Percentiles rank a stretch among this genome's conserved stretches.
These are phyloP conservation scores for Penicillium canariense DNA, from an alignment of 495 filamentous ascomycete genomes.

Conservation along the genomic window DNA sequence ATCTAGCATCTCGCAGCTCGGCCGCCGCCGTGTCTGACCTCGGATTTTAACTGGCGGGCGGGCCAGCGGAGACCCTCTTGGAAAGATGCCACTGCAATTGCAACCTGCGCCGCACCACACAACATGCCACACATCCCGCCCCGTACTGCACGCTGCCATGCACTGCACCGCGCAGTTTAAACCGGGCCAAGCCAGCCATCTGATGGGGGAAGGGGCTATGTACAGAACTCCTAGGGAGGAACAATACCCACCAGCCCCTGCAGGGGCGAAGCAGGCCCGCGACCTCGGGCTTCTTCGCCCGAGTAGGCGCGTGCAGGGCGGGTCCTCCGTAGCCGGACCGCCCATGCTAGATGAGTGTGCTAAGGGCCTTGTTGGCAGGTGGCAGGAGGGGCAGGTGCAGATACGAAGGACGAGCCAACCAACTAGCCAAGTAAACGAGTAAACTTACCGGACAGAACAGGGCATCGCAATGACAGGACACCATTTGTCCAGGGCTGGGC, in stretches of 20 bases:
- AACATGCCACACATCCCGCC: not conserved
- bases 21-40: not conserved
- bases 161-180: too few species aligned
- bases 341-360: not conserved
- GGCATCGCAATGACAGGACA: too few species aligned
- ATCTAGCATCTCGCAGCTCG: not conserved
- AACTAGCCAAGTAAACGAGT: too few species aligned
- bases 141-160: too few species aligned
- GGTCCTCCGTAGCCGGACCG: conserved; percentile 4
- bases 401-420: not conserved
- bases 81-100: too few species aligned
- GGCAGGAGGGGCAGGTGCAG: not conserved
- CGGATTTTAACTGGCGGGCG: not conserved
- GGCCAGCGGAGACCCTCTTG: too few species aligned
- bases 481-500: not conserved
- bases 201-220: too few species aligned
- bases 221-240: too few species aligned
- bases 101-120: not conserved
- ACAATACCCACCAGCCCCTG: not conserved
- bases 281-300: not conserved
- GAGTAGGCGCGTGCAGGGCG: not conserved
- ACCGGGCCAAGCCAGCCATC: not conserved
- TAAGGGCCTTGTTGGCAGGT: not conserved
- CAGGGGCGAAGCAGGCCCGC: not conserved
- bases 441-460: not conserved